Percentiles rank a stretch among this genome's conserved stretches.
phyloP scores from a whole-genome alignment of 805 yeast species.

The Wickerhamomyces bovis region DNA sequence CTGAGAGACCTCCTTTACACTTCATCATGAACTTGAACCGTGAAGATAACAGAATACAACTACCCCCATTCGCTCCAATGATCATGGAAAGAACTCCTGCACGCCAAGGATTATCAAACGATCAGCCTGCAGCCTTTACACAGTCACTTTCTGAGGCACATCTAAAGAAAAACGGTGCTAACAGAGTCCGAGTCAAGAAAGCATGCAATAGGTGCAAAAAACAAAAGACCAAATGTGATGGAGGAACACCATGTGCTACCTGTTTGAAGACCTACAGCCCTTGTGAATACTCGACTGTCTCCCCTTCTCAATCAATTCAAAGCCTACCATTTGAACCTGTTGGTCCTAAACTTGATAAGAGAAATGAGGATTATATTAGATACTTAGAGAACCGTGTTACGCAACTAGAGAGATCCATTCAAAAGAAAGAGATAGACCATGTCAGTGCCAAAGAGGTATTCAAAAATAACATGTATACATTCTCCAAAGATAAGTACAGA shows the following conservation, averaged over 20 bases:
- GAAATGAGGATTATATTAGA: background rate
- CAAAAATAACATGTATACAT: conserved; percentile 22
- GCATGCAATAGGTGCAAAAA: conserved; percentile 54
- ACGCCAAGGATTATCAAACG: conserved; percentile 6
- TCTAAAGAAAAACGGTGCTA: conserved; percentile 7
- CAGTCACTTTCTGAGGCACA: conserved; percentile 18
- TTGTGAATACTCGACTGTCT: conserved; percentile 6
- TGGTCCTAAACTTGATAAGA: background rate
- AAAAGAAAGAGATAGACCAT: background rate
- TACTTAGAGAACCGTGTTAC: conserved; percentile 36
- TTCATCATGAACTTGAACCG: conserved; percentile 11
- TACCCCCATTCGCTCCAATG: conserved; percentile 16
- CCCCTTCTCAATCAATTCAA: background rate
- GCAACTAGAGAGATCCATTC: conserved; percentile 29
- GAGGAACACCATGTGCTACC: conserved; percentile 42
- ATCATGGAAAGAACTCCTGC: conserved; percentile 11
- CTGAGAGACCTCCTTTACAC: no score
- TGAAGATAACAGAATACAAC: conserved; percentile 18
- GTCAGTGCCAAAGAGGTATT: conserved; percentile 12
- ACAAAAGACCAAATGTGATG: conserved; percentile 54
- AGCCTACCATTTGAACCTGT: background rate
- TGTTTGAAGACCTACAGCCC: conserved; percentile 27
- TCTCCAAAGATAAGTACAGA: conserved; percentile 38
- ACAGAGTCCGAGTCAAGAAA: conserved; percentile 33
- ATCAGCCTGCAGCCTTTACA: conserved; percentile 4